Conservation (phyloP, 176 grass and related monocot genomes). For the Cenchrus fungigraminus region DNA sequence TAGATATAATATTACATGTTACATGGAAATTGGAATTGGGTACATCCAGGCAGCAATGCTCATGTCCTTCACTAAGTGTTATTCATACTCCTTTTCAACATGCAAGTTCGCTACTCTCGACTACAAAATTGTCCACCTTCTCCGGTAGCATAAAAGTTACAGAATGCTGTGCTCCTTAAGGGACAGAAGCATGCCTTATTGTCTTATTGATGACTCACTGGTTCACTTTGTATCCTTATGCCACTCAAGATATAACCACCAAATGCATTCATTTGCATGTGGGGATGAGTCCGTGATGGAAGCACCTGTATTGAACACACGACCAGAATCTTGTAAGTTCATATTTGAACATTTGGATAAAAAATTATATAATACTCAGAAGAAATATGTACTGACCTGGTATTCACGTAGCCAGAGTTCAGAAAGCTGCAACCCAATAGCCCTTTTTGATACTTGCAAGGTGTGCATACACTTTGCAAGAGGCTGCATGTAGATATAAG, state of each 20-base stretch:
- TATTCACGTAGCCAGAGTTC: conserved; percentile 99
- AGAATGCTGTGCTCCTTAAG: background rate
- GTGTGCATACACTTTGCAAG: conserved; percentile 87
- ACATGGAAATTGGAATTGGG: background rate
- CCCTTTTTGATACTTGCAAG: conserved; percentile 75
- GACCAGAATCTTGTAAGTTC: conserved; percentile 12
- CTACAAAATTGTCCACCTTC: conserved; percentile 21
- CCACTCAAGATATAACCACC: conserved; percentile 90
- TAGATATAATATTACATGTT: background rate
- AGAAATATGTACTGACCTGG: conserved; percentile 60
- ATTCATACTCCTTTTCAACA: background rate
- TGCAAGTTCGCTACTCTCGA: background rate
- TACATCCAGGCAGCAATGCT: background rate
- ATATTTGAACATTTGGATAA: background rate
- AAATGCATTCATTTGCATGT: conserved; percentile 96
- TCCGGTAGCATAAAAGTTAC: background rate
- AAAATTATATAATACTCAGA: background rate
- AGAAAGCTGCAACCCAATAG: conserved; percentile 81
- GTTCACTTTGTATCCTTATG: conserved; percentile 50
- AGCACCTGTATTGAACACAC: conserved; percentile 60
- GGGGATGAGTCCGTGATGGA: conserved; percentile 77
- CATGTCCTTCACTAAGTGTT: background rate
- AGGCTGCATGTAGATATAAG: conserved; percentile 58
- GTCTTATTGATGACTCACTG: conserved; percentile 23
- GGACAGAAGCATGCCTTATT: background rate